Evolutionary conservation across 345 rosid genomes (phyloP).

Genomic region (Atalantia buxifolia): DNA sequence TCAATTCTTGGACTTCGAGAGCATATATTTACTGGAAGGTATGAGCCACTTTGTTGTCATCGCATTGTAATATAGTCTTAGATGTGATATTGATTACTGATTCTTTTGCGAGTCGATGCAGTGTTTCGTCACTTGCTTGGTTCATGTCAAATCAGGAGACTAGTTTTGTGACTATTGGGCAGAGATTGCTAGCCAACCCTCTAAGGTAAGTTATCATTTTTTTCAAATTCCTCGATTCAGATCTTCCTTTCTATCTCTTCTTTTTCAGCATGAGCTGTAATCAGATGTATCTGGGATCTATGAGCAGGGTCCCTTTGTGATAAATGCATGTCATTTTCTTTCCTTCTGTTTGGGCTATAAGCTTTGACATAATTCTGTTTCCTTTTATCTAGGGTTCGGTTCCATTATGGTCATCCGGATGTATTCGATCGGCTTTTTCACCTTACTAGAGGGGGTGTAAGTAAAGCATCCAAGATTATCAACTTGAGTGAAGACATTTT

Average conservation of each 20-base stretch:
- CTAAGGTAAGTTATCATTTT: slow-evolving; percentile 59
- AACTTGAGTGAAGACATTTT: slow-evolving; percentile 98
- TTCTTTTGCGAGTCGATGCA: slow-evolving; percentile 33
- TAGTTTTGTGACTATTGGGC: slow-evolving; percentile 98
- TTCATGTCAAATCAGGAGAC: slow-evolving; percentile 99
- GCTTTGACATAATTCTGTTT: background rate
- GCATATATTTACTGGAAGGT: slow-evolving; percentile 99
- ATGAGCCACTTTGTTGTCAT: slow-evolving; percentile 8
- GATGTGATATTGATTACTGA: background rate
- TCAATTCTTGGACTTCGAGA: slow-evolving; percentile 98
- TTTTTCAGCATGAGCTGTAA: background rate
- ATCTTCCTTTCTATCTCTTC: background rate
- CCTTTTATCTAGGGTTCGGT: slow-evolving; percentile 71
- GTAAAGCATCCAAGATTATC: slow-evolving; percentile 97
- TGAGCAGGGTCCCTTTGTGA: background rate
- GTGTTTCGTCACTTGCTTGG: slow-evolving; percentile 99
- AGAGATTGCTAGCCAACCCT: slow-evolving; percentile 93
- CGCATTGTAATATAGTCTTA: slow-evolving; percentile 4
- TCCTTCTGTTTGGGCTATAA: background rate
- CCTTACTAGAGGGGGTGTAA: slow-evolving; percentile 95
- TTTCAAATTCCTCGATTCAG: background rate
- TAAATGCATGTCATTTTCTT: background rate
- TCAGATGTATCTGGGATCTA: background rate
- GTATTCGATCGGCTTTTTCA: slow-evolving; percentile 98
- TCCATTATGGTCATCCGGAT: slow-evolving; percentile 99